These are phyloP conservation scores for Erodium chrysanthum DNA, from an alignment of 441 rosid genomes.

Conservation along the genomic window DNA sequence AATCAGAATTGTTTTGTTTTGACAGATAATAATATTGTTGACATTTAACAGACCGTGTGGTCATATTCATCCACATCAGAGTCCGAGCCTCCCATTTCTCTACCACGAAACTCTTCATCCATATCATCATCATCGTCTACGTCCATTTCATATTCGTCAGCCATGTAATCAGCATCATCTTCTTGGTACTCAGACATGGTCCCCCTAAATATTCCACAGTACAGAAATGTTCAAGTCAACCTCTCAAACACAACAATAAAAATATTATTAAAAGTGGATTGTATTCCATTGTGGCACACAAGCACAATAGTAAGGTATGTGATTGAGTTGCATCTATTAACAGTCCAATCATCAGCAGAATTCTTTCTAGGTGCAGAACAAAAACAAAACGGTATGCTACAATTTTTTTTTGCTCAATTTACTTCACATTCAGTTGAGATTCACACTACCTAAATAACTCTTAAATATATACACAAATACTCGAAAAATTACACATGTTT, in stretches of 20 bases:
- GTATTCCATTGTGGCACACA: not conserved
- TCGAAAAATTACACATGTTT: not conserved
- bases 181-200: constrained; percentile 44
- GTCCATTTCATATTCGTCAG: constrained; percentile 53
- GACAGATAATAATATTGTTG: not conserved
- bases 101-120: constrained; percentile 43
- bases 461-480: not conserved
- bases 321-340: not conserved
- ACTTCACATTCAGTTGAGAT: not conserved
- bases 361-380: not conserved
- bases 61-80: constrained; percentile 58
- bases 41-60: constrained; percentile 32
- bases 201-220: constrained; percentile 3
- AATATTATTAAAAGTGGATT: not conserved
- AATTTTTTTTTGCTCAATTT: not conserved
- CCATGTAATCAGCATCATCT: constrained; percentile 50
- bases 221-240: not conserved
- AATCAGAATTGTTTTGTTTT: not conserved
- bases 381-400: not conserved
- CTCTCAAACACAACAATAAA: not conserved
- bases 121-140: constrained; percentile 42
- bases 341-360: not conserved
- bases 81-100: constrained; percentile 44
- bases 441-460: not conserved
- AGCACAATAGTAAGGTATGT: not conserved